These are phyloP conservation scores for Kurtzmaniella fragi DNA, from an alignment of 805 yeast species.

Conservation along the genomic window DNA sequence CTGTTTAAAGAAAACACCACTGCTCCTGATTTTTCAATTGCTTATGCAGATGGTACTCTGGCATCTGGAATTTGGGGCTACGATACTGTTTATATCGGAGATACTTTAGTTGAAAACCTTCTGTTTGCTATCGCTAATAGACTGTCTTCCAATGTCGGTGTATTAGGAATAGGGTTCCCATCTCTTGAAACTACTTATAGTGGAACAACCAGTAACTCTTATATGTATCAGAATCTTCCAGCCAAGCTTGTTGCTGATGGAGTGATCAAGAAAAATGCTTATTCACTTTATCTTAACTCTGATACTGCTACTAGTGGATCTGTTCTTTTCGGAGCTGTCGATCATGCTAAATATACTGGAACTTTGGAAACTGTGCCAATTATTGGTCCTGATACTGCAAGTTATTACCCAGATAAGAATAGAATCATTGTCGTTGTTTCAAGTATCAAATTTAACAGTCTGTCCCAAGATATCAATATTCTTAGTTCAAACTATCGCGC, in stretches of 20 bases:
- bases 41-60: conserved; percentile 44
- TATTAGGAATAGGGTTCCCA: conserved; percentile 66
- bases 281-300: conserved; percentile 18
- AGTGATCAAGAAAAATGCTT: conserved; percentile 17
- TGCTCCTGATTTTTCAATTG: conserved; percentile 35
- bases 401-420: background rate
- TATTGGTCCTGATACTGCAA: conserved; percentile 34
- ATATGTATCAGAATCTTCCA: conserved; percentile 22
- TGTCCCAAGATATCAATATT: conserved; percentile 8
- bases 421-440: conserved; percentile 27
- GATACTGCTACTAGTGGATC: conserved; percentile 3
- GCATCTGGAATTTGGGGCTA: conserved; percentile 56
- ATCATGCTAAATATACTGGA: conserved; percentile 9
- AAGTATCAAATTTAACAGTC: conserved; percentile 20
- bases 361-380: conserved; percentile 3
- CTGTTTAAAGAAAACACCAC: conserved; percentile 38
- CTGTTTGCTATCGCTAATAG: conserved; percentile 72
- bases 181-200: conserved; percentile 60
- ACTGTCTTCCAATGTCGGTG: conserved; percentile 64
- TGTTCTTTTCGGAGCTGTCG: conserved; percentile 10
- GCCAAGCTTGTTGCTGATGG: conserved; percentile 17
- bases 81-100: conserved; percentile 55
- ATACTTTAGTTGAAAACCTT: conserved; percentile 41
- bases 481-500: conserved; percentile 18
- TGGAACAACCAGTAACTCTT: conserved; percentile 1